A percentile compares a stretch with the other conserved stretches of the same genome.
These are phyloP conservation scores for Chaetomium sp. DNA, from an alignment of 2,329 filamentous ascomycete genomes.

Conservation along the genomic window DNA sequence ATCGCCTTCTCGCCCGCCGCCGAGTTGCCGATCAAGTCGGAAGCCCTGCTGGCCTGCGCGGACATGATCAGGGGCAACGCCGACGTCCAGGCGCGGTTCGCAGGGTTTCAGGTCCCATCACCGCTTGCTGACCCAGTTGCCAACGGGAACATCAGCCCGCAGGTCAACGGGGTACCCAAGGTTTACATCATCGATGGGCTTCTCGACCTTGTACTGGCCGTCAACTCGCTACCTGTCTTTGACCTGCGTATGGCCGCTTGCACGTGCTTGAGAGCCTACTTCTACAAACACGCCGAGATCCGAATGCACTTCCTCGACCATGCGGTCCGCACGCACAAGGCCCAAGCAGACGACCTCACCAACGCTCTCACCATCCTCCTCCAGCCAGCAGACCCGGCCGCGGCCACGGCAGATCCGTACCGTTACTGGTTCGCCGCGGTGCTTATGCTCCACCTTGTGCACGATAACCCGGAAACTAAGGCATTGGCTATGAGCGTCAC, in stretches of 20 bases:
- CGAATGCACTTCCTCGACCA: conserved; percentile 62
- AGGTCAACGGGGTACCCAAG: conserved; percentile 47
- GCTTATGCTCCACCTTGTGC: conserved; percentile 78
- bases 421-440: conserved; percentile 84
- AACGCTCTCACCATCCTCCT: conserved; percentile 85
- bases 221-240: conserved; percentile 60
- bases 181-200: conserved; percentile 93
- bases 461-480: conserved; percentile 75
- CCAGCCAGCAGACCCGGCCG: conserved; percentile 50
- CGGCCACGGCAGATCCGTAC: conserved; percentile 70
- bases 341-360: conserved; percentile 71
- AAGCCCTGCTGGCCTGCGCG: conserved; percentile 79
- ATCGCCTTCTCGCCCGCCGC: conserved; percentile 71
- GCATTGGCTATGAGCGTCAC: conserved; percentile 71
- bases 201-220: conserved; percentile 70
- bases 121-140: conserved; percentile 39
- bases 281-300: conserved; percentile 73
- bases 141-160: conserved; percentile 34
- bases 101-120: conserved; percentile 70
- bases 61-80: conserved; percentile 81
- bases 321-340: conserved; percentile 75
- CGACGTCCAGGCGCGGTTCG: conserved; percentile 79
- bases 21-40: conserved; percentile 71
- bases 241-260: conserved; percentile 79
- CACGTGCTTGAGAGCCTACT: conserved; percentile 89